Percentiles rank a stretch among this genome's conserved stretches.
Conservation (phyloP, 768 basidiomycete species). For the Dioszegia hungarica region DNA sequence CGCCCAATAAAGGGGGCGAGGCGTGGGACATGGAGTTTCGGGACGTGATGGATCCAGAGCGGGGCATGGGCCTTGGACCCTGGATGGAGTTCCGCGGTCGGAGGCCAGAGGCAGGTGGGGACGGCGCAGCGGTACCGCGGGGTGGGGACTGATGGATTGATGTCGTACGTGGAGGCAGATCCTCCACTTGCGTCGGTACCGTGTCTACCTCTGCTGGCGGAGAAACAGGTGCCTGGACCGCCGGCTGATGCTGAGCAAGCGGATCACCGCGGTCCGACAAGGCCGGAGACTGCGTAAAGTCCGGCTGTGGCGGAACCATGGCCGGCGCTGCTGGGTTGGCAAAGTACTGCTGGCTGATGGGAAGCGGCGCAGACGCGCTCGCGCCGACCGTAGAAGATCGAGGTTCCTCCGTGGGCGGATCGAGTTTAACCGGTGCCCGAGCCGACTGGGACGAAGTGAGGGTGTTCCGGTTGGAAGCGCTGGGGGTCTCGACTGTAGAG, state of each 20-base stretch:
- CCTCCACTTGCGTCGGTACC: not conserved
- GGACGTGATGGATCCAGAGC: not conserved
- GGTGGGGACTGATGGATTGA: conserved; percentile 1
- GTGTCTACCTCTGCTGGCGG: too few species aligned
- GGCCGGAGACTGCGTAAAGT: too few species aligned
- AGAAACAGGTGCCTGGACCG: too few species aligned
- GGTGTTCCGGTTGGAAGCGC: not conserved
- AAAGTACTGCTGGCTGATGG: too few species aligned
- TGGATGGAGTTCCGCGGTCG: not conserved
- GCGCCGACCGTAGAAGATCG: too few species aligned
- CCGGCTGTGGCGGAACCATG: too few species aligned
- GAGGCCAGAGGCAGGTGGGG: not conserved
- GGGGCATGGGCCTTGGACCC: conserved; percentile 11
- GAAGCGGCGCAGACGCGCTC: too few species aligned
- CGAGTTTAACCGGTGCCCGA: not conserved
- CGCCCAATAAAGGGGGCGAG: not conserved
- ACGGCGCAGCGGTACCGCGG: not conserved
- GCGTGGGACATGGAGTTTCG: not conserved
- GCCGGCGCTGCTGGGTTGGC: too few species aligned
- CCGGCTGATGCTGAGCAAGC: too few species aligned
- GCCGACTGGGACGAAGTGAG: not conserved
- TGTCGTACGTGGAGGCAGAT: conserved; percentile 1
- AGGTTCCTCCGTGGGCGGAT: not conserved
- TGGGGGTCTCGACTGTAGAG: conserved; percentile 7
- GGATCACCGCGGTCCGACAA: too few species aligned